Evolutionary conservation across 441 rosid genomes (phyloP), one percentile per base, ranked within the genome.

Genomic region (Gossypium schwendimanii): DNA sequence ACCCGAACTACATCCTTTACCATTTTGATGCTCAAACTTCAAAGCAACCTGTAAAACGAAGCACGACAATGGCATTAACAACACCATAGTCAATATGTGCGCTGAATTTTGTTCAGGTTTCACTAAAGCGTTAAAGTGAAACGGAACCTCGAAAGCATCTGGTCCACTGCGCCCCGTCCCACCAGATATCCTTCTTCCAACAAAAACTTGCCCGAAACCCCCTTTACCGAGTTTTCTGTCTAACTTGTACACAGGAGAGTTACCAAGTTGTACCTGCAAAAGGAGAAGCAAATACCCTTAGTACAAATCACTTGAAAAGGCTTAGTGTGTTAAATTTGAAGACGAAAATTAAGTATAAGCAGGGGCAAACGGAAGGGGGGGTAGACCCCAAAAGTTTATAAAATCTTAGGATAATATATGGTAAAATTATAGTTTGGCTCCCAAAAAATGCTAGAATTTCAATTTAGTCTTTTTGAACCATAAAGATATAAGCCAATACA

Each of bases 201-300:
- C 86, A 76, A 79, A 85, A 52, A 85, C 88, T 78, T 85, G 88
- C 18, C 88, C 88, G 75, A 85, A 85, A 55, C 88, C 88, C 45
- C 88, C 86, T 79, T 85, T 85, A 20, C 88, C 86, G 58, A 85
- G 79, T 76, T 83, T 85, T 74, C 85, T 83, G 44, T 81, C 88
- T 36, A 82, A 65, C 81, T 70, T 81, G 79, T 82, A 85, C 21
- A 63, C 73, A 18, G 88, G 88, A 70, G 88, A 85, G 60, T 79
- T 81, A 12, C 84, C 84, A 71, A 85, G 68, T 63, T 82, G 83
- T 47, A 85, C 81, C 88, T 85, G 82, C 18, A 61, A 62, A 55
- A 11, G 63, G 53, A 21, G 26, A 70, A 55, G 52, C 53, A 36
- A 17, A 55, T 23, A 49, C 23, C 11, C 5, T 49, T n/a, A 49